phyloP scores from a whole-genome alignment of 2,329 filamentous ascomycete species.

The Stachybotrys echinatus region DNA sequence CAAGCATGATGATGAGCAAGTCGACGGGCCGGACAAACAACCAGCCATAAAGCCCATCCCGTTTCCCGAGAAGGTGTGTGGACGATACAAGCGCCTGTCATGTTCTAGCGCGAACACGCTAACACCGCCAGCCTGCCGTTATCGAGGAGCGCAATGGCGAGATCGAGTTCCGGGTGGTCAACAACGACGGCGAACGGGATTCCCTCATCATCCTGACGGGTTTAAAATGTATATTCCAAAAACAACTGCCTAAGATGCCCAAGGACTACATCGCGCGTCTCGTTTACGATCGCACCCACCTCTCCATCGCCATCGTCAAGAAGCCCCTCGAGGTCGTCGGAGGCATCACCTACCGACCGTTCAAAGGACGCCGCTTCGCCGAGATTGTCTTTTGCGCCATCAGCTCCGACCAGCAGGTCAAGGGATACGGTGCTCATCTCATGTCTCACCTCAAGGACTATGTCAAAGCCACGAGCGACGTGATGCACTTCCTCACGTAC shows the following conservation, averaged over 20 bases:
- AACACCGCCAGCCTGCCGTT: slow-evolving; percentile 63
- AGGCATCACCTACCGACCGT: slow-evolving; percentile 93
- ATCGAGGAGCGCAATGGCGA: slow-evolving; percentile 90
- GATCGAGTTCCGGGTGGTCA: slow-evolving; percentile 96
- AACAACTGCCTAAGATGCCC: slow-evolving; percentile 97
- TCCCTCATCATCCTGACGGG: slow-evolving; percentile 93
- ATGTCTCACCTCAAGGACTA: slow-evolving; percentile 99
- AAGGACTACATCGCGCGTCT: slow-evolving; percentile 98
- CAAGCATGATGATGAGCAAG: slow-evolving; percentile 39
- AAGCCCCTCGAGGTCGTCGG: slow-evolving; percentile 93
- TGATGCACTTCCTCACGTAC: slow-evolving; percentile 98
- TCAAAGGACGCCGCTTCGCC: slow-evolving; percentile 86
- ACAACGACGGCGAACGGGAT: slow-evolving; percentile 86
- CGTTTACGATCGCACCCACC: slow-evolving; percentile 93
- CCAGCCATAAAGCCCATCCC: slow-evolving; percentile 61
- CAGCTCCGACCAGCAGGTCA: slow-evolving; percentile 95
- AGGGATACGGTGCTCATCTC: slow-evolving; percentile 94
- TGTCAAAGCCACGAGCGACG: slow-evolving; percentile 90
- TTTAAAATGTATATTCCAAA: slow-evolving; percentile 96
- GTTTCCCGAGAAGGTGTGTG: slow-evolving; percentile 77
- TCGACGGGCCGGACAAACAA: slow-evolving; percentile 36
- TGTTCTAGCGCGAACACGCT: too few species aligned
- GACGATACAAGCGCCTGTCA: not conserved
- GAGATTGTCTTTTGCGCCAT: slow-evolving; percentile 99
- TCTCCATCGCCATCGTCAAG: slow-evolving; percentile 97